These are phyloP conservation scores for Saccharomycopsis phalli DNA, from an alignment of 1,139 yeast species.

Conservation along the genomic window DNA sequence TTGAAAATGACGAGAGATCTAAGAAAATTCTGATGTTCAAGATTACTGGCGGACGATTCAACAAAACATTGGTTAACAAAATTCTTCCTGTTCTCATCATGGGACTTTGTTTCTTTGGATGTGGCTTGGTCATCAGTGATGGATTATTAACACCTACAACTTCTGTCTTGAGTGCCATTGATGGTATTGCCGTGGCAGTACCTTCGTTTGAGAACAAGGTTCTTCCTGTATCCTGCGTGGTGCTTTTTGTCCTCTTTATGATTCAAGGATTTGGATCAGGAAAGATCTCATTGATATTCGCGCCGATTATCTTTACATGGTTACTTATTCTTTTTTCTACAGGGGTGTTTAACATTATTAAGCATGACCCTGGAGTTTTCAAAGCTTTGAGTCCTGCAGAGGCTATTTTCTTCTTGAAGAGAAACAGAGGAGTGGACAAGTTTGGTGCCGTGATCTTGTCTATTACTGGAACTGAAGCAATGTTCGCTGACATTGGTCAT, in stretches of 20 bases:
- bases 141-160: slow-evolving; percentile 57
- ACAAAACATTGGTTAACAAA: slow-evolving; percentile 23
- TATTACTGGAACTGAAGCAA: slow-evolving; percentile 53
- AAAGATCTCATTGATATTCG: slow-evolving; percentile 29
- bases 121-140: slow-evolving; percentile 48
- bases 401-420: slow-evolving; percentile 37
- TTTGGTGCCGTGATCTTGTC: slow-evolving; percentile 46
- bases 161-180: slow-evolving; percentile 43
- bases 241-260: slow-evolving; percentile 36
- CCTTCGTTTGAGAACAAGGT: slow-evolving; percentile 27
- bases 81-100: slow-evolving; percentile 31
- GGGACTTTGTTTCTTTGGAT: slow-evolving; percentile 43
- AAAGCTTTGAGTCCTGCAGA: slow-evolving; percentile 42
- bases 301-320: slow-evolving; percentile 49
- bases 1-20: slow-evolving; percentile 11
- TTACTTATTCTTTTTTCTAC: slow-evolving; percentile 35
- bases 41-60: slow-evolving; percentile 13
- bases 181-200: slow-evolving; percentile 36
- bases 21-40: neutral
- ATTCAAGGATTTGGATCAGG: slow-evolving; percentile 38
- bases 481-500: slow-evolving; percentile 57
- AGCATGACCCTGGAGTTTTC: slow-evolving; percentile 36
- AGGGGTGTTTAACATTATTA: slow-evolving; percentile 39
- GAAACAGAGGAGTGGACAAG: slow-evolving; percentile 34
- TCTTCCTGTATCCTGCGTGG: slow-evolving; percentile 41